Percentiles rank a stretch among this genome's conserved stretches.
These are phyloP conservation scores for Jatropha curcas DNA, from an alignment of 345 rosid genomes.

Conservation along the genomic window DNA sequence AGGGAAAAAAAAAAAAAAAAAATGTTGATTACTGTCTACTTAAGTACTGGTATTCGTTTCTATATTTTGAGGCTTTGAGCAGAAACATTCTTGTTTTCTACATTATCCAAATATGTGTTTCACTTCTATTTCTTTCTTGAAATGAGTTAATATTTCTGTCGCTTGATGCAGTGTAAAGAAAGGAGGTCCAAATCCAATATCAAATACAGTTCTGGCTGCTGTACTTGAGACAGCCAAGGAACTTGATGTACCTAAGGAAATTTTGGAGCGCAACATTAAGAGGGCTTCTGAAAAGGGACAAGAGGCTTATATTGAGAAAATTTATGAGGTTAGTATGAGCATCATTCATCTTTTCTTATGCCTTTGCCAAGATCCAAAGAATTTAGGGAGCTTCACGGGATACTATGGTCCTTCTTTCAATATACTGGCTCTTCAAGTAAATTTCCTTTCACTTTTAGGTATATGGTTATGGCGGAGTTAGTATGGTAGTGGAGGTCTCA, in stretches of 20 bases:
- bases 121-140: constrained; percentile 10
- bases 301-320: constrained; percentile 82
- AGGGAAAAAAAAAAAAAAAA: too few relatives aligned
- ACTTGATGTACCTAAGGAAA: constrained; percentile 88
- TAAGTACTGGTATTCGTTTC: not conserved
- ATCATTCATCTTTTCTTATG: constrained; percentile 16
- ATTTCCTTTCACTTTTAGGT: constrained; percentile 47
- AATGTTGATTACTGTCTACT: not conserved
- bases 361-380: constrained; percentile 1
- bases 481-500: constrained; percentile 86
- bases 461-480: constrained; percentile 91
- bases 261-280: constrained; percentile 89
- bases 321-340: constrained; percentile 62
- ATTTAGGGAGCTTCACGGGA: not conserved
- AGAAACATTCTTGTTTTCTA: not conserved
- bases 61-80: not conserved
- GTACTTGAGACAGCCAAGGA: constrained; percentile 87
- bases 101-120: not conserved
- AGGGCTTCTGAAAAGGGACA: constrained; percentile 91
- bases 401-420: not conserved
- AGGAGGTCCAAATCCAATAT: constrained; percentile 79
- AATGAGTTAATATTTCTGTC: not conserved
- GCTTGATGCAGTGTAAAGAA: constrained; percentile 66
- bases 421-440: constrained; percentile 15
- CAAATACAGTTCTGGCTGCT: constrained; percentile 73